Percentiles rank a stretch among this genome's conserved stretches.
Conservation (phyloP, 2,329 filamentous ascomycete genomes). For the Xylariaceae sp. region DNA sequence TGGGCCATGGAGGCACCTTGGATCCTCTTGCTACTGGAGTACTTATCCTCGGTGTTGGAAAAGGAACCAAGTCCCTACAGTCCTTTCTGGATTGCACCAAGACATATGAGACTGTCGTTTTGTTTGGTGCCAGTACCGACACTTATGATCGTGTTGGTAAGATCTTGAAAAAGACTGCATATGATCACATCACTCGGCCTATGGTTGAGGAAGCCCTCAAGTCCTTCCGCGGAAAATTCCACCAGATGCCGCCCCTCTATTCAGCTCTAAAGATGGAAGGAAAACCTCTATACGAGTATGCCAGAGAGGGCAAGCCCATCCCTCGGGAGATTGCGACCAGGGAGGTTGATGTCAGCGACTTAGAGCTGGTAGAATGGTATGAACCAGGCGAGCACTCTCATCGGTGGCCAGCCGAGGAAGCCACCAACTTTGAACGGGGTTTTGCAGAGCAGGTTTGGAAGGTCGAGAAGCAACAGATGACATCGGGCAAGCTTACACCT, state of each 20-base stretch:
- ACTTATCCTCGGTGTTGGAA: conserved; percentile 81
- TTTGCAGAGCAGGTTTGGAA: conserved; percentile 70
- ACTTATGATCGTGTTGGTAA: conserved; percentile 87
- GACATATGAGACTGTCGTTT: conserved; percentile 80
- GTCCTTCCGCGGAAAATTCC: conserved; percentile 74
- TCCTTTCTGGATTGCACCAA: conserved; percentile 87
- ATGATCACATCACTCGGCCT: conserved; percentile 76
- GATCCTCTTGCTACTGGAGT: conserved; percentile 93
- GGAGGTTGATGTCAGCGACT: conserved; percentile 69
- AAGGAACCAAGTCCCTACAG: conserved; percentile 77
- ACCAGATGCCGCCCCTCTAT: conserved; percentile 89
- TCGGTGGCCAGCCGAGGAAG: conserved; percentile 76
- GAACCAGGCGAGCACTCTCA: conserved; percentile 77
- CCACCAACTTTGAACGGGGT: conserved; percentile 67
- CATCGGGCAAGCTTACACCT: conserved; percentile 43
- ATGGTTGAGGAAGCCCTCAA: conserved; percentile 72
- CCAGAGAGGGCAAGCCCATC: conserved; percentile 79
- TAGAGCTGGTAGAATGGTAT: conserved; percentile 81
- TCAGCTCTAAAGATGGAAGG: conserved; percentile 91
- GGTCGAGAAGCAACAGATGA: conserved; percentile 52
- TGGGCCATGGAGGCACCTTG: conserved; percentile 92
- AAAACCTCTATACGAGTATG: conserved; percentile 94
- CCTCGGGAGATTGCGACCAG: conserved; percentile 80
- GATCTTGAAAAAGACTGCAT: conserved; percentile 68
- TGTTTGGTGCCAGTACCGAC: conserved; percentile 91